Conservation (phyloP, 2,329 filamentous ascomycete species). For the Colletotrichum lentis region DNA sequence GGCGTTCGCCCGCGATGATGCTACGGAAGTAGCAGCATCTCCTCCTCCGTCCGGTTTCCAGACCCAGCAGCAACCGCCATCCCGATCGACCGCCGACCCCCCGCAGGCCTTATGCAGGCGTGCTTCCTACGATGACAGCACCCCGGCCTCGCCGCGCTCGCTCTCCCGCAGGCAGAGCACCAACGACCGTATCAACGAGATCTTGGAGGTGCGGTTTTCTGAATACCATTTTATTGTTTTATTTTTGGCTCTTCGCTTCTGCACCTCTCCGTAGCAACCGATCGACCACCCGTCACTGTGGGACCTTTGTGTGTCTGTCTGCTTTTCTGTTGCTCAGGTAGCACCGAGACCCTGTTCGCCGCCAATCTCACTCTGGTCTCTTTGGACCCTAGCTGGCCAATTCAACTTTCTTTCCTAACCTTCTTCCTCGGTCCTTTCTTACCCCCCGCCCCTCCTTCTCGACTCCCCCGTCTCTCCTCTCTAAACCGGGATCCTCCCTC, state of each 20-base stretch:
- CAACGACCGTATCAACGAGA: conserved; percentile 54
- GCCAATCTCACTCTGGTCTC: neutral
- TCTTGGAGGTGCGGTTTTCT: conserved; percentile 55
- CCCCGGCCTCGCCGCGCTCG: conserved; percentile 24
- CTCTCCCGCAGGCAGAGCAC: conserved; percentile 41
- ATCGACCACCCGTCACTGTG: conserved; percentile 5
- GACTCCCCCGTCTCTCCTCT: neutral
- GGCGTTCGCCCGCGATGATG: conserved; percentile 29
- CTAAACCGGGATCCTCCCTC: neutral
- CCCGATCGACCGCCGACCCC: conserved; percentile 15
- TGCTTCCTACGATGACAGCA: conserved; percentile 31
- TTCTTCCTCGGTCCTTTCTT: neutral
- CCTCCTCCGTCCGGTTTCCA: conserved; percentile 22
- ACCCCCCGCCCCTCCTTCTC: neutral
- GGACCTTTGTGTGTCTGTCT: neutral
- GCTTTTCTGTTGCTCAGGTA: no score
- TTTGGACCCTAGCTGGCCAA: conserved; percentile 1
- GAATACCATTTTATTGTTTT: no score
- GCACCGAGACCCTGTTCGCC: conserved; percentile 14
- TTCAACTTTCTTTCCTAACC: conserved; percentile 2
- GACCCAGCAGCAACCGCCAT: conserved; percentile 12
- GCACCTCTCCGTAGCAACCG: conserved; percentile 10
- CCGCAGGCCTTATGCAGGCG: conserved; percentile 31
- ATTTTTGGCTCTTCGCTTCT: conserved; percentile 7
- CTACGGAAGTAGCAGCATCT: conserved; percentile 11